phyloP scores from a whole-genome alignment of 2,329 filamentous ascomycete genomes.

The Aspergillus sp. region DNA sequence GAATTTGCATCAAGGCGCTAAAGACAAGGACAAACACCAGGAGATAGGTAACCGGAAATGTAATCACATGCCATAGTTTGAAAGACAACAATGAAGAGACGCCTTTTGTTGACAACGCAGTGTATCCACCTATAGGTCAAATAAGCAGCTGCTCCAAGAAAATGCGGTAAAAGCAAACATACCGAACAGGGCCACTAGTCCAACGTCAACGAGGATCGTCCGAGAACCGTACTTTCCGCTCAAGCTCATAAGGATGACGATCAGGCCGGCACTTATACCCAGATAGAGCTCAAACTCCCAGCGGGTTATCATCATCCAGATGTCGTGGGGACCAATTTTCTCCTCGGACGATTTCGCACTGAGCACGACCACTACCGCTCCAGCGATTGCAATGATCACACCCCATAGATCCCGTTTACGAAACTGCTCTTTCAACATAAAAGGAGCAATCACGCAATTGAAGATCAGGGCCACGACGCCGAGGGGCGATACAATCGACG shows the following conservation, averaged over 20 bases:
- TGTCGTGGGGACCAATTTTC: conserved; percentile 81
- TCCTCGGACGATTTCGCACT: conserved; percentile 84
- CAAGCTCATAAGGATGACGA: conserved; percentile 67
- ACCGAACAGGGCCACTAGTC: conserved; percentile 90
- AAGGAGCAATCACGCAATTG: conserved; percentile 92
- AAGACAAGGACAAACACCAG: conserved; percentile 69
- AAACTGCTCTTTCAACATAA: conserved; percentile 87
- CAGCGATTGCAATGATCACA: conserved; percentile 75
- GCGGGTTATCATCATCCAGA: conserved; percentile 79
- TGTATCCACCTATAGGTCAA: conserved; percentile 67
- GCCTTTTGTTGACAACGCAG: conserved; percentile 92
- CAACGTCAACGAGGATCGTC: conserved; percentile 84
- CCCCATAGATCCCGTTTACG: conserved; percentile 77
- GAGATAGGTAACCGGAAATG: conserved; percentile 84
- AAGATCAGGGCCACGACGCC: conserved; percentile 95
- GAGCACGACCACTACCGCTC: conserved; percentile 85
- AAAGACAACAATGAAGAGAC: conserved; percentile 91
- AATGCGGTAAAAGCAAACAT: conserved; percentile 14
- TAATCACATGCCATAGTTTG: conserved; percentile 77
- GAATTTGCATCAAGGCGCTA: conserved; percentile 93
- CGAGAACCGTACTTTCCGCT: conserved; percentile 77
- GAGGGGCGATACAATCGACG: conserved; percentile 91
- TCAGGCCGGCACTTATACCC: conserved; percentile 64
- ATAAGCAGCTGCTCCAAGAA: conserved; percentile 8
- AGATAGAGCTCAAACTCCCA: conserved; percentile 90